phyloP scores from a whole-genome alignment of 1,284 basidiomycete genomes.

The Leccinum pachyderme region DNA sequence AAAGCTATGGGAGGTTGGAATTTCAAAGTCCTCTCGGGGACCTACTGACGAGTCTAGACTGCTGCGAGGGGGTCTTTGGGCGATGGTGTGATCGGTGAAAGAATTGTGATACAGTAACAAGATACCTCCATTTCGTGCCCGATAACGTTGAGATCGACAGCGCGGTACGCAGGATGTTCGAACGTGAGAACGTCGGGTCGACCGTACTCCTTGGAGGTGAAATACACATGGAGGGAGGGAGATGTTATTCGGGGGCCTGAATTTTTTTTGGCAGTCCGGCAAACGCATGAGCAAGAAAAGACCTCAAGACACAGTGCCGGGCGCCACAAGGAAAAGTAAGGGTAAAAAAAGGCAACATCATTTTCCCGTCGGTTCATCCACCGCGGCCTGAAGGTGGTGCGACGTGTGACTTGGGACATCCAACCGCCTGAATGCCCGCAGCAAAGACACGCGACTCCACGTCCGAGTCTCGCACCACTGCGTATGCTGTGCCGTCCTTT shows the following conservation, averaged over 20 bases:
- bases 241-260: conserved; percentile 12
- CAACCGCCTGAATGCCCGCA: conserved; percentile 9
- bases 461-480: conserved; percentile 7
- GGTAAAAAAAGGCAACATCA: conserved; percentile 7
- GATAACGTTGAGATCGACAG: conserved; percentile 22
- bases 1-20: conserved; percentile 45
- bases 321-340: background rate
- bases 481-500: conserved; percentile 32
- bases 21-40: conserved; percentile 39
- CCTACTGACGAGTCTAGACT: conserved; percentile 38
- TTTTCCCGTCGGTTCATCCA: conserved; percentile 3
- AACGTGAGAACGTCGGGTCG: conserved; percentile 17
- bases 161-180: conserved; percentile 6
- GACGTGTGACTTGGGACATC: conserved; percentile 5
- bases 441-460: conserved; percentile 6
- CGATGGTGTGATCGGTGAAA: conserved; percentile 14
- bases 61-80: conserved; percentile 6
- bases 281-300: background rate
- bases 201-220: conserved; percentile 14
- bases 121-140: conserved; percentile 17
- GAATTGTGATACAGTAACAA: conserved; percentile 17
- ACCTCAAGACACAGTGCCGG: conserved; percentile 4
- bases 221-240: conserved; percentile 13
- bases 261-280: conserved; percentile 13
- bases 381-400: background rate